Conservation (phyloP, 371 early-diverging fungal genomes). For the Apophysomyces variabilis region DNA sequence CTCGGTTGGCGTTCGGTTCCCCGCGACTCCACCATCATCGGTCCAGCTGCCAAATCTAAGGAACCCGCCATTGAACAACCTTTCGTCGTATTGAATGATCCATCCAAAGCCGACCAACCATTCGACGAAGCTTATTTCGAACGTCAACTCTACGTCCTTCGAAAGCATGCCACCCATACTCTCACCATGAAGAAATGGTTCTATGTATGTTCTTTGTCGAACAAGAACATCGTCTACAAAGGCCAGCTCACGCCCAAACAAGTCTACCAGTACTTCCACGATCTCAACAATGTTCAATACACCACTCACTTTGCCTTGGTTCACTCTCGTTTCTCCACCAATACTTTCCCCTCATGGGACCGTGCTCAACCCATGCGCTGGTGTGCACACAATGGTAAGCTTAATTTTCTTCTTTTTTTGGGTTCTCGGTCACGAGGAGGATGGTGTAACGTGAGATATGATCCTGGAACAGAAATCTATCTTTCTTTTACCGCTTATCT, state of each 20-base stretch:
- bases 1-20: conserved; percentile 94
- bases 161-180: conserved; percentile 87
- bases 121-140: conserved; percentile 81
- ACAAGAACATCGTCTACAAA: conserved; percentile 94
- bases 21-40: conserved; percentile 83
- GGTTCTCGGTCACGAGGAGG: too few species aligned
- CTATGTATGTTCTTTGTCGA: conserved; percentile 95
- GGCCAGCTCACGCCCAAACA: conserved; percentile 93
- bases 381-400: conserved; percentile 96
- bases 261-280: conserved; percentile 90
- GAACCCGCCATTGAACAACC: conserved; percentile 95
- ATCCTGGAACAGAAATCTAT: too few species aligned
- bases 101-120: not conserved
- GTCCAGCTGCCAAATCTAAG: conserved; percentile 84
- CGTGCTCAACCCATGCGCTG: conserved; percentile 97
- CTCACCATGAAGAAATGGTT: conserved; percentile 87
- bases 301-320: conserved; percentile 93
- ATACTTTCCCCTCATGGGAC: conserved; percentile 98
- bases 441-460: too few species aligned
- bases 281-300: conserved; percentile 82
- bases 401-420: not conserved
- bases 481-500: not conserved
- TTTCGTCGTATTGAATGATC: conserved; percentile 63
- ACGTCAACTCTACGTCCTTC: conserved; percentile 85
- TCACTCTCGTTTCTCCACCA: conserved; percentile 96